phyloP scores from a whole-genome alignment of 2,329 filamentous ascomycete genomes.

The Chaetomium strumarium region DNA sequence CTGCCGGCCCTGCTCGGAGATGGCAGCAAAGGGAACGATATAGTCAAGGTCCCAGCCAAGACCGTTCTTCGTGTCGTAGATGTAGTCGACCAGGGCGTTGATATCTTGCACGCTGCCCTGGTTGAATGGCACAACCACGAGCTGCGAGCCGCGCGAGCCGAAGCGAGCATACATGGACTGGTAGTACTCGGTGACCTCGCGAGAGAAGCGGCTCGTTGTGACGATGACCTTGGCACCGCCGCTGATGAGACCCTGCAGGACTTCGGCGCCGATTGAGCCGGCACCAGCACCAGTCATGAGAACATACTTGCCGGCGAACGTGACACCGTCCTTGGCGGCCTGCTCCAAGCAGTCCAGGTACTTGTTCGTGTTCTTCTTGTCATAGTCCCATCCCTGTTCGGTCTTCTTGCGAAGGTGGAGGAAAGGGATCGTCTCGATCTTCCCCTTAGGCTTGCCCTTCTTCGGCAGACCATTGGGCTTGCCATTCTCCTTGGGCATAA shows the following conservation, averaged over 20 bases:
- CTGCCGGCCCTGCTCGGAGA: slow-evolving; percentile 94
- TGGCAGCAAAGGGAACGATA: slow-evolving; percentile 93
- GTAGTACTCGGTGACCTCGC: slow-evolving; percentile 98
- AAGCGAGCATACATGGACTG: slow-evolving; percentile 97
- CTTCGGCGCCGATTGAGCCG: slow-evolving; percentile 95
- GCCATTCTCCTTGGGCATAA: slow-evolving; percentile 80
- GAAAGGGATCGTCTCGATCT: slow-evolving; percentile 96
- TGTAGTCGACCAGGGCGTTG: slow-evolving; percentile 88
- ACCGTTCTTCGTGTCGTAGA: slow-evolving; percentile 93
- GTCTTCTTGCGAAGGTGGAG: slow-evolving; percentile 92
- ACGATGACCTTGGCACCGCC: slow-evolving; percentile 96
- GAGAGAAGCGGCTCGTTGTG: slow-evolving; percentile 93
- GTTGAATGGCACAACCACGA: slow-evolving; percentile 98
- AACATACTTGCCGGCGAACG: slow-evolving; percentile 89
- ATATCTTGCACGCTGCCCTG: slow-evolving; percentile 98
- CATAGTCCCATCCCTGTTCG: slow-evolving; percentile 96
- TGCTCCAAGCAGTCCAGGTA: slow-evolving; percentile 91
- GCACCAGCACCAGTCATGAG: slow-evolving; percentile 98
- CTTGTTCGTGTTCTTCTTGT: slow-evolving; percentile 91
- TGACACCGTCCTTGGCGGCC: slow-evolving; percentile 80
- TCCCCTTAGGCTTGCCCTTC: slow-evolving; percentile 68
- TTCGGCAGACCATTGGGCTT: slow-evolving; percentile 48
- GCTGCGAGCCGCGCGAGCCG: slow-evolving; percentile 87
- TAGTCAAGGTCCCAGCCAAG: slow-evolving; percentile 98
- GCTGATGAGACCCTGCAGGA: slow-evolving; percentile 90